phyloP scores from a whole-genome alignment of 129 eudicot genomes.

The Logfia minima region DNA sequence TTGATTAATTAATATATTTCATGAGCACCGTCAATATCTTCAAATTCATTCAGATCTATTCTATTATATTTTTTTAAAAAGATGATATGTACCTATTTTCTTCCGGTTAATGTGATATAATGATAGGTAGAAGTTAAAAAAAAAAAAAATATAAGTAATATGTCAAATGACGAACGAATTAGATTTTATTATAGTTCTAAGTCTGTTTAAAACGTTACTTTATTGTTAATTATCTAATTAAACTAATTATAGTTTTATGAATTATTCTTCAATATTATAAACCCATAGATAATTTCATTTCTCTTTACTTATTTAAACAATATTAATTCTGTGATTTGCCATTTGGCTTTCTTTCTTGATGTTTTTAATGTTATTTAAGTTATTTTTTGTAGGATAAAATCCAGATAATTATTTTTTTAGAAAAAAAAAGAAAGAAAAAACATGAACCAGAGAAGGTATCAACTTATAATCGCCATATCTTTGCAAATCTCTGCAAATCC shows the following conservation, averaged over 20 bases:
- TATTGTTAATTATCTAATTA: not conserved
- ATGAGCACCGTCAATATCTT: not conserved
- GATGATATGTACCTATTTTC: too few relatives aligned
- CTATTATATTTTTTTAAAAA: too few relatives aligned
- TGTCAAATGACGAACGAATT: too few relatives aligned
- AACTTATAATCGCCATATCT: constrained; percentile 24
- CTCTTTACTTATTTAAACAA: too few relatives aligned
- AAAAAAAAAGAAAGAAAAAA: not conserved
- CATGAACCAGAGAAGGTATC: constrained; percentile 11
- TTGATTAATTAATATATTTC: not conserved
- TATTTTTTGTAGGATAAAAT: not conserved
- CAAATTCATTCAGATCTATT: not conserved
- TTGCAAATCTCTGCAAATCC: constrained; percentile 36
- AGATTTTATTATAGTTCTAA: too few relatives aligned
- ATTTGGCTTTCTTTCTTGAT: not conserved
- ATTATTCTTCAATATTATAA: not conserved
- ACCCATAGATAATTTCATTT: not conserved
- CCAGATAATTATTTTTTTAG: too few relatives aligned
- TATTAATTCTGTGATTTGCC: too few relatives aligned
- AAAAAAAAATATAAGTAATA: too few relatives aligned
- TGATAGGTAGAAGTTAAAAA: too few relatives aligned
- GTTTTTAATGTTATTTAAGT: not conserved
- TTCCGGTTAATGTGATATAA: too few relatives aligned
- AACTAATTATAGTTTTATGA: not conserved
- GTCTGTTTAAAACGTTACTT: too few relatives aligned